A percentile compares a stretch with the other conserved stretches of the same genome.
Evolutionary conservation across 2,329 filamentous ascomycete genomes (phyloP).

Genomic region (Trematosphaeria pertusa): DNA sequence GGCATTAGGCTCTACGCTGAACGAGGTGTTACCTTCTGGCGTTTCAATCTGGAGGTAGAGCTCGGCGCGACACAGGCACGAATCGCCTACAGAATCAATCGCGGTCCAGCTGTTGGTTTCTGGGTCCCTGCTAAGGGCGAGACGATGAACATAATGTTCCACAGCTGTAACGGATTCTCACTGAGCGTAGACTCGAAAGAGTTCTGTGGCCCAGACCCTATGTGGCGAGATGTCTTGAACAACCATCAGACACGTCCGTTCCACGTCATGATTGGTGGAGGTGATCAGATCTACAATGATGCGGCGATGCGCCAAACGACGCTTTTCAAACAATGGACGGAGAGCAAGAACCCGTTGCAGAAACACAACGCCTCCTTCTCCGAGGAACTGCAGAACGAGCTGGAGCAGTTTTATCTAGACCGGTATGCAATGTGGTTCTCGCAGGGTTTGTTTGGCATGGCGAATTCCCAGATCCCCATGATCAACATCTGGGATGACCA

Average conservation of each 20-base stretch:
- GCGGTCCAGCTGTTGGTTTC: conserved; percentile 85
- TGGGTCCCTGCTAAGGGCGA: conserved; percentile 88
- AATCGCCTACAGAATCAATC: conserved; percentile 94
- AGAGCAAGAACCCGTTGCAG: conserved; percentile 77
- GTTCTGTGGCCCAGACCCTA: conserved; percentile 89
- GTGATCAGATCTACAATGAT: conserved; percentile 97
- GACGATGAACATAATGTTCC: conserved; percentile 98
- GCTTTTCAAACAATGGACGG: conserved; percentile 83
- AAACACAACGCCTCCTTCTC: conserved; percentile 84
- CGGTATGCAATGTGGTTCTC: conserved; percentile 96
- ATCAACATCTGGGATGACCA: conserved; percentile 98
- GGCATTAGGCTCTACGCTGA: conserved; percentile 85
- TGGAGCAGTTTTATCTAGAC: conserved; percentile 87
- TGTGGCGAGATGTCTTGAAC: conserved; percentile 97
- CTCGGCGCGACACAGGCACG: conserved; percentile 78
- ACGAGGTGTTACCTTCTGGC: conserved; percentile 92
- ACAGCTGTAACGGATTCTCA: conserved; percentile 97
- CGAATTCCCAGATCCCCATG: conserved; percentile 95
- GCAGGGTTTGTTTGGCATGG: conserved; percentile 90
- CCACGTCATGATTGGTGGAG: conserved; percentile 97
- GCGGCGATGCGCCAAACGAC: conserved; percentile 75
- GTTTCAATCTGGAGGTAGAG: conserved; percentile 94
- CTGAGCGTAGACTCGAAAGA: conserved; percentile 76
- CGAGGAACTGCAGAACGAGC: conserved; percentile 81
- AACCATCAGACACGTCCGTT: conserved; percentile 90